Base-by-base conservation (phyloP, 2,329 filamentous ascomycete species). In the Cercospora sp. region DNA sequence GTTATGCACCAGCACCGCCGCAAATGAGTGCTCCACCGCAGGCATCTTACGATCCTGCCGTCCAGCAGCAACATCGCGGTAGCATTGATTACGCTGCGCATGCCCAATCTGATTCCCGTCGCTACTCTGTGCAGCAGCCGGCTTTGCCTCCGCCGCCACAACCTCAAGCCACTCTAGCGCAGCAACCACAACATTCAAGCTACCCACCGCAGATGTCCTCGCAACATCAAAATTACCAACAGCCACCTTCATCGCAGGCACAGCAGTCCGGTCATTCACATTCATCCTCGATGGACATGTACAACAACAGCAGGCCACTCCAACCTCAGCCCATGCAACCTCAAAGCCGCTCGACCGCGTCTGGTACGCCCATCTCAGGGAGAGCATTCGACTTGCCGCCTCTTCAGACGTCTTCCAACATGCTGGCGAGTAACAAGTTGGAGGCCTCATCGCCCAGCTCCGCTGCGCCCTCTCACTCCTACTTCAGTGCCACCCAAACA, bases 381-480 rank as follows among this genome's bases (percentile, higher is more conserved):
- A 69, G 69, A 21, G 66, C 62, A 30, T 67, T 70, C 51, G 71
- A 76, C 30, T 72, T 84, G 63, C 81, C 82, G 7, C 82, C 82
- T 13, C 72, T 84, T 63, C 81, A 82, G 69, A 81, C 81, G 1
- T 43, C 37, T 21, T 51, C 55, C 3, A 66, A 59, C 12, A 67
- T 81, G 66, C 77, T 80, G 49, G 75, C 78, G 2, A 76, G 66
- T 61, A 68, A 69, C 24, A 73, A 72, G 62, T 70, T 81, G 49
- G 82, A 84, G 65, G 80, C 81, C 5, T 76, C 80, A 3, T 83
- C 82, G n/a, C 82, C 82, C 0, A 76, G 78, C n/a, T 81, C 81
- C 61, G 75, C 78, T 32, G 79, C 78, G 18, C 70, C 73, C 2
- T 68, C 69, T 1, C 69, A 69, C 53, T 57, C 71, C 3, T 74